Percentiles rank a stretch among this genome's conserved stretches.
These are phyloP conservation scores for Tolypocladium sp. DNA, from an alignment of 2,329 filamentous ascomycete species.

Conservation along the genomic window DNA sequence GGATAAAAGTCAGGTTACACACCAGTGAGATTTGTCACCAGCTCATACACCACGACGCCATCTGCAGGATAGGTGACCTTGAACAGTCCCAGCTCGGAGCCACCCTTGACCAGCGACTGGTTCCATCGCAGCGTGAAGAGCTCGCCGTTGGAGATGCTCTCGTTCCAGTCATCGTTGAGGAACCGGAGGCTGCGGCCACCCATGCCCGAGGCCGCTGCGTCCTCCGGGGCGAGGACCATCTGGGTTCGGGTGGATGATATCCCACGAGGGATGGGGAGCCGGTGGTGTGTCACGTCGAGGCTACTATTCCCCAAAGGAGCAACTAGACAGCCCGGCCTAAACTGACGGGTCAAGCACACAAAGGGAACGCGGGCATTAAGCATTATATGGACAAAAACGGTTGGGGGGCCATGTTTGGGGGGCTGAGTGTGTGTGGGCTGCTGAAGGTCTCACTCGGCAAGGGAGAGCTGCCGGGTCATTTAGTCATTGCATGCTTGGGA, in stretches of 20 bases:
- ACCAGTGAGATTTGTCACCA: slow-evolving; percentile 20
- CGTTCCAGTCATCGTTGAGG: slow-evolving; percentile 23
- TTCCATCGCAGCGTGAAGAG: slow-evolving; percentile 20
- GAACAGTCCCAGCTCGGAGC: slow-evolving; percentile 18
- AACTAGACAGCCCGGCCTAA: background rate
- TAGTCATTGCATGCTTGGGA: slow-evolving; percentile 10
- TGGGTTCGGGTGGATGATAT: slow-evolving; percentile 1
- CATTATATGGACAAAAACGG: slow-evolving; percentile 9
- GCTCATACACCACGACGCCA: slow-evolving; percentile 18
- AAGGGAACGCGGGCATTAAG: slow-evolving; percentile 6
- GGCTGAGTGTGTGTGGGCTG: slow-evolving; percentile 4
- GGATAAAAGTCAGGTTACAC: slow-evolving; percentile 4
- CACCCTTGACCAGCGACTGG: slow-evolving; percentile 11
- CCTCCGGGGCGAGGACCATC: slow-evolving; percentile 12
- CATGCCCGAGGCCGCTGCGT: slow-evolving; percentile 5
- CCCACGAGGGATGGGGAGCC: slow-evolving; percentile 1
- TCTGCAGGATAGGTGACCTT: slow-evolving; percentile 19
- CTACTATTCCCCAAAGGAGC: background rate
- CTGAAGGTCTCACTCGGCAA: slow-evolving; percentile 16
- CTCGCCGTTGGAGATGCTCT: slow-evolving; percentile 21
- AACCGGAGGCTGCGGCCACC: slow-evolving; percentile 19
- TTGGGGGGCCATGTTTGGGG: slow-evolving; percentile 3
- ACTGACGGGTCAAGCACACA: slow-evolving; percentile 5
- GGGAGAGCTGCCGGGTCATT: slow-evolving; percentile 12
- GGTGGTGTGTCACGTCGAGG: background rate